phyloP scores from a whole-genome alignment of 2,329 filamentous ascomycete genomes.

The Parastagonospora avenae region DNA sequence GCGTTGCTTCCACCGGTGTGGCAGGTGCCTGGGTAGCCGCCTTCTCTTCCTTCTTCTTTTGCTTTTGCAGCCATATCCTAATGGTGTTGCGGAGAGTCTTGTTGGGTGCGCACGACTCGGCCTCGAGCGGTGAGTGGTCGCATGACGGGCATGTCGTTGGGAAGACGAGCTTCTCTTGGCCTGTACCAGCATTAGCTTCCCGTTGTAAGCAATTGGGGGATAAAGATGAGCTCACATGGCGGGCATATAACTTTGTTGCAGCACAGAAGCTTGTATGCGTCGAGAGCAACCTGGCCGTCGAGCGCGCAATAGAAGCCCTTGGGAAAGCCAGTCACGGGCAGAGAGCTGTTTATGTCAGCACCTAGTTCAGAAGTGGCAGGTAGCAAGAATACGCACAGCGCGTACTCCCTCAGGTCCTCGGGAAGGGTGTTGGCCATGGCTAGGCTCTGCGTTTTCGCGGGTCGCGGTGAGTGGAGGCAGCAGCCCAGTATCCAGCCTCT shows the following conservation, averaged over 20 bases:
- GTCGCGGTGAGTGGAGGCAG: constrained; percentile 22
- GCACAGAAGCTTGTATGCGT: constrained; percentile 89
- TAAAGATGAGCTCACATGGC: constrained; percentile 67
- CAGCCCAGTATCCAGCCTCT: constrained; percentile 21
- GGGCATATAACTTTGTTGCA: constrained; percentile 96
- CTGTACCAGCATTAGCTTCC: constrained; percentile 20
- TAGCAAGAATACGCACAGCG: constrained; percentile 27
- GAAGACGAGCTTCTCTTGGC: constrained; percentile 57
- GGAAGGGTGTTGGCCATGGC: constrained; percentile 40
- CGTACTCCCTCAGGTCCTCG: constrained; percentile 41
- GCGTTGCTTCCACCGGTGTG: constrained; percentile 26
- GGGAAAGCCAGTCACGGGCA: constrained; percentile 85
- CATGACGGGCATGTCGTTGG: constrained; percentile 89
- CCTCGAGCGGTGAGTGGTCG: constrained; percentile 85
- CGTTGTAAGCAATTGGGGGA: background rate
- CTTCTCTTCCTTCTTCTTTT: constrained; percentile 64
- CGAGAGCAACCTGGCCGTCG: constrained; percentile 88
- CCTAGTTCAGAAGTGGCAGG: background rate
- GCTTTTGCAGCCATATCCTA: constrained; percentile 89
- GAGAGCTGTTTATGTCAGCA: constrained; percentile 61
- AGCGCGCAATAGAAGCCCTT: constrained; percentile 94
- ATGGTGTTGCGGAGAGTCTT: constrained; percentile 92
- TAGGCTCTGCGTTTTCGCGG: constrained; percentile 21
- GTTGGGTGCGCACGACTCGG: constrained; percentile 84
- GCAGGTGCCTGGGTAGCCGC: constrained; percentile 36